Base-by-base conservation (phyloP, 2,329 filamentous ascomycete genomes). In the Colletotrichum incanum region DNA sequence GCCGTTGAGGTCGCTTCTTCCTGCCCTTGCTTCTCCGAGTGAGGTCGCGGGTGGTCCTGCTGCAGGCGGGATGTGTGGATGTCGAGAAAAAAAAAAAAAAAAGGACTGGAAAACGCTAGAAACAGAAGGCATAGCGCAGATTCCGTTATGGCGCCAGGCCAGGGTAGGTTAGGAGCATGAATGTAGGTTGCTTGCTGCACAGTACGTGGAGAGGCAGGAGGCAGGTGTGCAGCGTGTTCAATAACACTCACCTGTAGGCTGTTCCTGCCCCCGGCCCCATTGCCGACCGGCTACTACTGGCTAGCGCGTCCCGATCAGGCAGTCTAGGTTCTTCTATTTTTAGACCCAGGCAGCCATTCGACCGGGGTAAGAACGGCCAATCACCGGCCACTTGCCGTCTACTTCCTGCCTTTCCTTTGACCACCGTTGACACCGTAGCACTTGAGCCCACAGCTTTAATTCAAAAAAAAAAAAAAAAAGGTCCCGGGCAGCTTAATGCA, bases 181-280 rank as follows among this genome's bases (percentile, higher is more conserved):
- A 31, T 5, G 28, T 31, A 31, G 28, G 28, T 31, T 31, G 3
- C 28, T 31, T 31, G 28, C 28, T 6, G 28, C 6, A 31, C 28
- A 31, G 28, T 20, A 16, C 31, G 41, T 47, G 20, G 11, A 60
- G 18, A 60, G 58, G 39, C 43, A 50, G 56, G 68, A 67, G 64
- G 56, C 54, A 55, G 62, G 61, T 54, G 62, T 62, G 28, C 34
- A 37, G 34, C n/a, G 16, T 11, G 26, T 31, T 47, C 62, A 58
- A 52, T 45, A 54, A 68, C 65, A 58, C 69, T 72, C 65, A 60
- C 69, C 59, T 72, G 28, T 31, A 31, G 28, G 28, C 28, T 31
- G 69, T 43, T 69, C 54, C 52, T 69, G 58, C 65, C 68, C 68
- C 58, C 50, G 55, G 47, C 56, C n/a, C 68, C 58, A 67, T 56